Evolutionary conservation across 257 asterid species (phyloP).

Genomic region (Nicotiana paniculata): DNA sequence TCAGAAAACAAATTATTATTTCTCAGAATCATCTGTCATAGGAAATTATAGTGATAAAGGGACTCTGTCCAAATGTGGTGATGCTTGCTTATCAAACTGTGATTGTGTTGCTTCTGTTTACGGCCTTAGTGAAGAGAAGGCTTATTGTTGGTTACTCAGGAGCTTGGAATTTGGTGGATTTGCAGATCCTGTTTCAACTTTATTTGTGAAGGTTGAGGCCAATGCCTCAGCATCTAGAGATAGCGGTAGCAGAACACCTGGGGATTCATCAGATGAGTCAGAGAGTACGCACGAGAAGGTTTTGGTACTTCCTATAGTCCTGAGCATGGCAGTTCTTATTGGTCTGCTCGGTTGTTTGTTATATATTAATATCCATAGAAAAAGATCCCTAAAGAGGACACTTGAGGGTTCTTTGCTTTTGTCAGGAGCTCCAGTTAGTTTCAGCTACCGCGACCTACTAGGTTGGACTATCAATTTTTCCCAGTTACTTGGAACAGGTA

Average conservation of each 20-base stretch:
- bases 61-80: slow-evolving; percentile 62
- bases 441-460: slow-evolving; percentile 69
- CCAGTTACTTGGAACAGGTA: slow-evolving; percentile 79
- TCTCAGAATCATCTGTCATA: slow-evolving; percentile 57
- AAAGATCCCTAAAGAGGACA: slow-evolving; percentile 44
- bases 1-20: slow-evolving; percentile 63
- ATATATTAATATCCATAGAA: slow-evolving; percentile 41
- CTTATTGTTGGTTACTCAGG: slow-evolving; percentile 78
- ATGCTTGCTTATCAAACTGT: slow-evolving; percentile 66
- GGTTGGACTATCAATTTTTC: slow-evolving; percentile 55
- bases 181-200: slow-evolving; percentile 63
- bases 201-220: slow-evolving; percentile 67
- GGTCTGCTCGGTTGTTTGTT: slow-evolving; percentile 52
- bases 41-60: slow-evolving; percentile 66
- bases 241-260: slow-evolving; percentile 12
- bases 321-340: slow-evolving; percentile 52
- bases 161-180: slow-evolving; percentile 78
- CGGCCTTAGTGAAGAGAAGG: slow-evolving; percentile 67
- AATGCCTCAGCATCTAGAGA: slow-evolving; percentile 25
- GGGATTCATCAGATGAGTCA: slow-evolving; percentile 19
- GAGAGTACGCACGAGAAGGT: slow-evolving; percentile 31
- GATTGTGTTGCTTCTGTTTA: slow-evolving; percentile 81
- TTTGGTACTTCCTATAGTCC: slow-evolving; percentile 66
- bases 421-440: slow-evolving; percentile 65
- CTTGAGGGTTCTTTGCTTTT: slow-evolving; percentile 53